A percentile compares a stretch with the other conserved stretches of the same genome.
Evolutionary conservation across 192 early-diverging fungal genomes (phyloP).

Genomic region (Entomortierella chlamydospora): DNA sequence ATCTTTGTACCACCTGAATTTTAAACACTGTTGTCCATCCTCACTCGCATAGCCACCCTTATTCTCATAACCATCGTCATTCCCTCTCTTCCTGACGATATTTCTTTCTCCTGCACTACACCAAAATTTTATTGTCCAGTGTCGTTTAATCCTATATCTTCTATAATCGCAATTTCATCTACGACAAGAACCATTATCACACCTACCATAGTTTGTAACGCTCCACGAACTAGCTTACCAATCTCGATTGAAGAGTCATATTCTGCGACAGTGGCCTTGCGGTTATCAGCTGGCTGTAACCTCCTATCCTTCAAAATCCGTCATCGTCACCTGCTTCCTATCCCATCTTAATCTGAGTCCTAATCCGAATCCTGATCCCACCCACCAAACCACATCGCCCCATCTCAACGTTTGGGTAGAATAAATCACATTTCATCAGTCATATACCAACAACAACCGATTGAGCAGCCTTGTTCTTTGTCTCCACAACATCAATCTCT

Average conservation of each 20-base stretch:
- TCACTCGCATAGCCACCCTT: too few relatives aligned
- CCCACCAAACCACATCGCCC: slow-evolving; percentile 30
- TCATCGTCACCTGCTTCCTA: slow-evolving; percentile 21
- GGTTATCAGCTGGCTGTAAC: too few relatives aligned
- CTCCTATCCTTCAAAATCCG: slow-evolving; percentile 4
- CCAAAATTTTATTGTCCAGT: too few relatives aligned
- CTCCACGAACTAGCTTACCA: too few relatives aligned
- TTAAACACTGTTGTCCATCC: background rate
- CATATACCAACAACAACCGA: slow-evolving; percentile 4
- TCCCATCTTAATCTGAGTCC: slow-evolving; percentile 14
- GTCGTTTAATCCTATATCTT: too few relatives aligned
- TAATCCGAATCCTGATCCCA: slow-evolving; percentile 25
- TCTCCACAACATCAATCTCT: background rate
- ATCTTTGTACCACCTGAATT: slow-evolving; percentile 1
- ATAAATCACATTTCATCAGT: slow-evolving; percentile 3
- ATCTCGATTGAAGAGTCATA: too few relatives aligned
- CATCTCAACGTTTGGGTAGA: background rate
- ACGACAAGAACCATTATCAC: too few relatives aligned
- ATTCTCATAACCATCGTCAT: too few relatives aligned
- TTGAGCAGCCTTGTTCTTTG: background rate
- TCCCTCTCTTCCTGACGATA: background rate
- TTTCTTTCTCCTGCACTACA: too few relatives aligned
- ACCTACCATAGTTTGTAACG: too few relatives aligned
- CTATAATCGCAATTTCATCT: too few relatives aligned
- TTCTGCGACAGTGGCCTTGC: too few relatives aligned